These are phyloP conservation scores for Metschnikowia shivogae DNA, from an alignment of 805 yeast genomes.

Conservation along the genomic window DNA sequence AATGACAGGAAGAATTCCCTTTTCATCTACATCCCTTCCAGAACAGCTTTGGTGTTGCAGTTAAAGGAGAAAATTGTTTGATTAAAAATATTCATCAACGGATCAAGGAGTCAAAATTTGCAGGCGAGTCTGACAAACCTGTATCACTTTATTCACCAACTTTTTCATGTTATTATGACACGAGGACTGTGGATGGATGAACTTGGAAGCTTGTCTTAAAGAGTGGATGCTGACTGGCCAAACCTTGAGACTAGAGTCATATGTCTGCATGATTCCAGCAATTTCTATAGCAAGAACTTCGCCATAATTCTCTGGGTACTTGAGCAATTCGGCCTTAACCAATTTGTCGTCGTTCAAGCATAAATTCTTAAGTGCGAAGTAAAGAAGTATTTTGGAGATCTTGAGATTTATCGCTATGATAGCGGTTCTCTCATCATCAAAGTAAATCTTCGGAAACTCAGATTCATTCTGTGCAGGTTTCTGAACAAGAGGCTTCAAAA, in stretches of 20 bases:
- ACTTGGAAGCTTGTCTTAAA: conserved; percentile 22
- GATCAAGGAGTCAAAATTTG: conserved; percentile 6
- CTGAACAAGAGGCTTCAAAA: conserved; percentile 31
- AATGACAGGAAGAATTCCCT: conserved; percentile 71
- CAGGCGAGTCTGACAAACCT: conserved; percentile 16
- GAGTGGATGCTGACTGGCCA: conserved; percentile 37
- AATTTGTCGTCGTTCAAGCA: conserved; percentile 13
- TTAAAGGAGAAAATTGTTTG: conserved; percentile 24
- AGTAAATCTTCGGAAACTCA: conserved; percentile 31
- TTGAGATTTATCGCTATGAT: conserved; percentile 28
- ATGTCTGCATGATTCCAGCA: conserved; percentile 36
- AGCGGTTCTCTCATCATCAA: conserved; percentile 35
- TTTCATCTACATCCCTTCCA: conserved; percentile 77
- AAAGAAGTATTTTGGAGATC: conserved; percentile 28
- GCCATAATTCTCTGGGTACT: conserved; percentile 24
- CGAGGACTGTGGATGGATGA: conserved; percentile 6
- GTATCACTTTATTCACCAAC: conserved; percentile 14
- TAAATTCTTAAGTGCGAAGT: conserved; percentile 19
- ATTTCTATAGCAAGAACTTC: conserved; percentile 31
- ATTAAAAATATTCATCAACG: background rate
- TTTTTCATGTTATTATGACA: conserved; percentile 12
- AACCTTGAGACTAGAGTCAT: conserved; percentile 28
- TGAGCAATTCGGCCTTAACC: conserved; percentile 20
- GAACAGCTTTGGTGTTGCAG: conserved; percentile 47
- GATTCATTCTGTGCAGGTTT: conserved; percentile 21